These are phyloP conservation scores for Capronia americana DNA, from an alignment of 2,329 filamentous ascomycete species.

Conservation along the genomic window DNA sequence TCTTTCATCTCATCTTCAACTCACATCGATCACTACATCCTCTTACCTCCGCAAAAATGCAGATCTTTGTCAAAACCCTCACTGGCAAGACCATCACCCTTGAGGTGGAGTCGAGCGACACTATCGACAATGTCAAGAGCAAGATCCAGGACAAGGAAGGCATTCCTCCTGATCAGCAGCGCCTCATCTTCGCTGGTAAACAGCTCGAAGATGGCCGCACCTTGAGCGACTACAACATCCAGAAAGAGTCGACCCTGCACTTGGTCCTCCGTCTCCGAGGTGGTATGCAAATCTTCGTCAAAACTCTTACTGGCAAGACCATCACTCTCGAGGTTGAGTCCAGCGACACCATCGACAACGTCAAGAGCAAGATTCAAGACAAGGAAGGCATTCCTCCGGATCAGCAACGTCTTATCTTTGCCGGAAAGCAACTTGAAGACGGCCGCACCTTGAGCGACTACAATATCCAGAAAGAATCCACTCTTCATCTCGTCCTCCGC, in stretches of 20 bases:
- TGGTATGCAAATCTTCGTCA: constrained; percentile 58
- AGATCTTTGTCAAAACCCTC: constrained; percentile 97
- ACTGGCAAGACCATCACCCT: constrained; percentile 65
- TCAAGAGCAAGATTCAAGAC: constrained; percentile 96
- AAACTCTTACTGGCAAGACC: constrained; percentile 67
- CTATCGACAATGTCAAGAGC: constrained; percentile 63
- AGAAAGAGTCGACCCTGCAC: constrained; percentile 72
- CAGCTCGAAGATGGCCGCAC: constrained; percentile 65
- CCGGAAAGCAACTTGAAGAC: constrained; percentile 95
- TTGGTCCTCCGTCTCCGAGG: constrained; percentile 75
- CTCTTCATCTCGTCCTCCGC: constrained; percentile 83
- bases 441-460: constrained; percentile 89
- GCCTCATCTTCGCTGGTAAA: constrained; percentile 64
- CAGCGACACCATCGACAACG: constrained; percentile 91
- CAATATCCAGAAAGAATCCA: constrained; percentile 94
- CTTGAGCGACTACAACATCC: constrained; percentile 62
- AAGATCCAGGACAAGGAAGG: constrained; percentile 68
- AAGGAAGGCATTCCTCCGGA: constrained; percentile 97
- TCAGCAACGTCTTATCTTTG: constrained; percentile 95
- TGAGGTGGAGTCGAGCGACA: constrained; percentile 58
- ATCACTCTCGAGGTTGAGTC: constrained; percentile 72
- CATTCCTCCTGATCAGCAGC: constrained; percentile 65
- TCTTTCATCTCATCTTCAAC: constrained; percentile 24
- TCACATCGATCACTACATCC: constrained; percentile 16
- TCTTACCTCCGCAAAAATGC: constrained; percentile 67